Evolutionary conservation across 2,329 filamentous ascomycete species (phyloP), one percentile per base, ranked within the genome.

Genomic region (Cladosporium velox): DNA sequence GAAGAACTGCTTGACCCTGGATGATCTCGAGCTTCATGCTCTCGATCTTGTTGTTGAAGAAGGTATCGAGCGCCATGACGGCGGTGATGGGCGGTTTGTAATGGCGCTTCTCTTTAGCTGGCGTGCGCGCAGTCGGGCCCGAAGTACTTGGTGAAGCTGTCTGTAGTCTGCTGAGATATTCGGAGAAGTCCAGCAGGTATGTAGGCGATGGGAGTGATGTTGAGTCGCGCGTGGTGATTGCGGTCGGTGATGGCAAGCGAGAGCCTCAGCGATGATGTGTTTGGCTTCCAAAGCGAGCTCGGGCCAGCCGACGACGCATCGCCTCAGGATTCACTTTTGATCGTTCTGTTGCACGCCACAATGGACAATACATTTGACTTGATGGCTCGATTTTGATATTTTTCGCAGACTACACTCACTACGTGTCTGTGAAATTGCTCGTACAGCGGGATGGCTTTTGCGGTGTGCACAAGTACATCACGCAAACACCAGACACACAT

Each of bases 41-140:
- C 91, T 99, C 95, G 83, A 98, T 98, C 87, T 99, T 99, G 86
- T 98, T 98, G 84, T 95, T 92, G 82, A 96, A 99, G 85, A 97
- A 99, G 82, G 91, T 96, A 82, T 98, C 95, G 83, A 99, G 91
- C 87, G 94, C 93, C 95, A 99, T 99, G 79, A 78, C 89, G 87
- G 79, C 76, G 61, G 60, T 55, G n/a, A 30, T 55, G 26, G 52
- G 52, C 18, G 32, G 61, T 55, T 32, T 59, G 51, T 66, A 68
- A 57, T 57, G 66, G 21, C 49, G 64, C 44, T 44, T 59, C 26
- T 32, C 34, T 30, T 55, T n/a, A n/a, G 54, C 28, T 52, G 28
- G 54, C 52, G 26, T 18, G 57, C 54, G 44, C 28, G 26, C 28
- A 38, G 57, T 54, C 47, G 11, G 11, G 52, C 12, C 28, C 15